These are phyloP conservation scores for Stereum hirsutum DNA, from an alignment of 1,284 basidiomycete genomes.

Conservation along the genomic window DNA sequence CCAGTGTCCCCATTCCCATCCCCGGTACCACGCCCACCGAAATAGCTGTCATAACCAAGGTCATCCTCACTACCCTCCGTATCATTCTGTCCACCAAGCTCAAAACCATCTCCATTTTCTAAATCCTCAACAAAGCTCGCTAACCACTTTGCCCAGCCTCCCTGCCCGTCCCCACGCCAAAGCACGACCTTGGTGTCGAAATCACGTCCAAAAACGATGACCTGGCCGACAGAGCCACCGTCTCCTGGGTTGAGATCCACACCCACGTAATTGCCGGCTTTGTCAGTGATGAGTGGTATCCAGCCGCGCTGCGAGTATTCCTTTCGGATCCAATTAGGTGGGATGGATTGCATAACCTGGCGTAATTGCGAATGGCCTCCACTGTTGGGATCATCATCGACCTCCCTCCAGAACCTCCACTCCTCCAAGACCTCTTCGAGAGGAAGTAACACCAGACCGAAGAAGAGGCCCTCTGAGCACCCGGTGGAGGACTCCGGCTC, in stretches of 20 bases:
- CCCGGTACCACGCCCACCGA: conserved; percentile 67
- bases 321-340: conserved; percentile 83
- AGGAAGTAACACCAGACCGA: conserved; percentile 76
- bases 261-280: conserved; percentile 94
- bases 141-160: conserved; percentile 94
- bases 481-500: conserved; percentile 81
- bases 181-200: conserved; percentile 98
- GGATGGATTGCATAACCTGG: conserved; percentile 82
- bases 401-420: conserved; percentile 90
- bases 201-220: conserved; percentile 95
- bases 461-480: conserved; percentile 84
- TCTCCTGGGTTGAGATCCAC: conserved; percentile 88
- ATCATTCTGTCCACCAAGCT: conserved; percentile 48
- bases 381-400: conserved; percentile 77
- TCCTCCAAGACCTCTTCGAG: conserved; percentile 88
- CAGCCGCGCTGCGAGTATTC: conserved; percentile 93
- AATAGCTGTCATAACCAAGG: conserved; percentile 82
- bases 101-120: conserved; percentile 82
- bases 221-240: conserved; percentile 77
- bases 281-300: conserved; percentile 92
- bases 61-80: conserved; percentile 72
- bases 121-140: conserved; percentile 91
- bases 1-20: conserved; percentile 70
- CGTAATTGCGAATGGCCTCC: conserved; percentile 67
- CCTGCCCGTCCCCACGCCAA: conserved; percentile 82